phyloP scores from a whole-genome alignment of 805 yeast species.

The Zygotorulaspora danielsina region DNA sequence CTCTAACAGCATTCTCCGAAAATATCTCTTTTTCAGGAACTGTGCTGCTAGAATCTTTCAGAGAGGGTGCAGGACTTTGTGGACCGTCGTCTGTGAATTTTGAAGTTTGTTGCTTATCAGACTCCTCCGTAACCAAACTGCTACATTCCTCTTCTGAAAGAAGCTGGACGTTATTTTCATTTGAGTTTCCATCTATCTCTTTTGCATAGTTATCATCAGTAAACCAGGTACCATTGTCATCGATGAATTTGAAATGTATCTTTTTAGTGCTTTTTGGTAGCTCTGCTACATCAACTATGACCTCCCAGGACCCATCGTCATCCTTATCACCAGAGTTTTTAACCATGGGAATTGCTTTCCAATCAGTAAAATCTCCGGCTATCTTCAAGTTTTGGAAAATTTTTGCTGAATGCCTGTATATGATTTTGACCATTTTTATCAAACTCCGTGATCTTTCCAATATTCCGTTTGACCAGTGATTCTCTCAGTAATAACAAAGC shows the following conservation, averaged over 20 bases:
- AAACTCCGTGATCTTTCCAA: background rate
- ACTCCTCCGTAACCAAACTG: constrained; percentile 3
- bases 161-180: constrained; percentile 37
- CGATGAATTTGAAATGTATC: constrained; percentile 30
- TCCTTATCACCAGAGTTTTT: constrained; percentile 9
- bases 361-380: constrained; percentile 39
- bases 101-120: constrained; percentile 2
- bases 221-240: constrained; percentile 31
- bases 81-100: constrained; percentile 23
- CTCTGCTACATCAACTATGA: constrained; percentile 25
- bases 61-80: constrained; percentile 29
- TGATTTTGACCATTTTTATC: constrained; percentile 11
- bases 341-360: constrained; percentile 30
- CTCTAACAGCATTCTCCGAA: constrained; percentile 1
- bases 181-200: constrained; percentile 37
- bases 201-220: constrained; percentile 27
- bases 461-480: background rate
- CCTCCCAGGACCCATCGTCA: constrained; percentile 23
- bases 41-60: constrained; percentile 4
- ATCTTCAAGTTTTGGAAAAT: constrained; percentile 28
- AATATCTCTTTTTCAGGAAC: constrained; percentile 3
- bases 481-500: too few relatives aligned
- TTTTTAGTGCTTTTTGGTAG: constrained; percentile 16
- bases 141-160: constrained; percentile 4
- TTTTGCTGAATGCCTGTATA: constrained; percentile 19